Percentiles rank a stretch among this genome's conserved stretches.
Evolutionary conservation across 768 basidiomycete genomes (phyloP).

Genomic region (Dentipellis sp.): DNA sequence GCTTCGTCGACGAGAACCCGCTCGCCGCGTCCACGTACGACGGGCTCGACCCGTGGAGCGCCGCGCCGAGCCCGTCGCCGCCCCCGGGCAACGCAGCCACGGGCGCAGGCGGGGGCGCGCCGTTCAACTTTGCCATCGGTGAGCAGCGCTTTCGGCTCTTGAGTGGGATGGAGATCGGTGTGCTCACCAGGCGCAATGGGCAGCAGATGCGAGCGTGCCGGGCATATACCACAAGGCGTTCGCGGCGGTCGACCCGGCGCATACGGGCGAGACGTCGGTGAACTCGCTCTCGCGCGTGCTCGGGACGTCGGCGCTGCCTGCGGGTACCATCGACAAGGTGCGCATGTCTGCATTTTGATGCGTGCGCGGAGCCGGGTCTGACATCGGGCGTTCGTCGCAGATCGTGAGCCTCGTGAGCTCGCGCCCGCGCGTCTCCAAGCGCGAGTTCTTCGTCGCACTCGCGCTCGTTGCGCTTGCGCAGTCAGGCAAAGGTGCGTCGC

Average conservation of each 20-base stretch:
- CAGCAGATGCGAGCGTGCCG: slow-evolving; percentile 78
- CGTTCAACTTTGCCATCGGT: slow-evolving; percentile 24
- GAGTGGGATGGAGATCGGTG: neutral
- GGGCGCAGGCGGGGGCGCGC: slow-evolving; percentile 24
- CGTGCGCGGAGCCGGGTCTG: neutral
- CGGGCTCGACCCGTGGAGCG: slow-evolving; percentile 66
- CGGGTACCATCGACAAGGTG: slow-evolving; percentile 78
- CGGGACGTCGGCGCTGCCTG: slow-evolving; percentile 68
- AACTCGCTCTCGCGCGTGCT: slow-evolving; percentile 76
- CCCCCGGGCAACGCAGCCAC: slow-evolving; percentile 29
- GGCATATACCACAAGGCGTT: slow-evolving; percentile 69
- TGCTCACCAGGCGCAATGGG: slow-evolving; percentile 3
- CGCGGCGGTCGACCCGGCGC: slow-evolving; percentile 58
- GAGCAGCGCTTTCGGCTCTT: neutral
- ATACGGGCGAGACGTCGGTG: slow-evolving; percentile 72
- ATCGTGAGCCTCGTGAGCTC: slow-evolving; percentile 88
- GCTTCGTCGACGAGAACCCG: slow-evolving; percentile 72
- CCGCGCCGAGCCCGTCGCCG: slow-evolving; percentile 56
- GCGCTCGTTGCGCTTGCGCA: slow-evolving; percentile 85
- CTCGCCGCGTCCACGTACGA: slow-evolving; percentile 64
- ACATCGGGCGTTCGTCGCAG: slow-evolving; percentile 26
- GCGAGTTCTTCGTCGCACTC: slow-evolving; percentile 88
- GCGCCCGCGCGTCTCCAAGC: slow-evolving; percentile 68
- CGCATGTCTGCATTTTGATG: slow-evolving; percentile 5
- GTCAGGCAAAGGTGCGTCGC: slow-evolving; percentile 54